Evolutionary conservation across 768 basidiomycete species (phyloP), one percentile per base, ranked within the genome.

Genomic region (Mycena rebaudengoi): DNA sequence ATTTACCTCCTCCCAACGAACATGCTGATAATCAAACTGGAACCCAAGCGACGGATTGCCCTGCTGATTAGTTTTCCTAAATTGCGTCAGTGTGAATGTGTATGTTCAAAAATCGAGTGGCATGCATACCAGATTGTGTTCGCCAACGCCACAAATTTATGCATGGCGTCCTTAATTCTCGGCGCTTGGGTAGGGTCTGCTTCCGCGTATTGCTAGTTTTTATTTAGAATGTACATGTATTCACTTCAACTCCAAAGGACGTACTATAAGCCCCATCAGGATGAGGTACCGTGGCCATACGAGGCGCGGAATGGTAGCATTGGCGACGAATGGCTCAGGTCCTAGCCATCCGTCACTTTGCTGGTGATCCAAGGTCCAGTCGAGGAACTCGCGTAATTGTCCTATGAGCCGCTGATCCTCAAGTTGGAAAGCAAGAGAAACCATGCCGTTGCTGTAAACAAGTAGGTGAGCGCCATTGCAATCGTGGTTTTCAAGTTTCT

Each of bases 261-360:
- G 30, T 62, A 81, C 79, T 18, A 78, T 74, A 20, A 82, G 62
- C 4, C 79, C 80, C 23, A 81, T 68, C 26, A 82, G 58, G 13
- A 80, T 66, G 14, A 82, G 74, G 60, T 80, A 82, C 4, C 81
- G 72, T n/a, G 81, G 81, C 80, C 81, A 82, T 10, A 77, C 73
- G 0, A 81, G 70, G 18, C 80, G 74, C 23, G 80, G 80, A 25
- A 70, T 69, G 2, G 77, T 76, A 1, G 80, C 73, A 54, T 78
- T 79, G 12, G 76, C 60, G 11, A 76, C 76, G 26, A 73, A 76
- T 1, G 76, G 74, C 49, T 82, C 81, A 7, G 80, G 81, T 2
- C 80, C 81, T 61, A 81, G 73, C 80, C 81, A 82, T 1, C 81
- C 81, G 59, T 82, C 81, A 11, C 64, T 64, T 7, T 75, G 74